Evolutionary conservation across 1,284 basidiomycete genomes (phyloP), one percentile per base, ranked within the genome.

Genomic region (Papiliotrema nemorosa): DNA sequence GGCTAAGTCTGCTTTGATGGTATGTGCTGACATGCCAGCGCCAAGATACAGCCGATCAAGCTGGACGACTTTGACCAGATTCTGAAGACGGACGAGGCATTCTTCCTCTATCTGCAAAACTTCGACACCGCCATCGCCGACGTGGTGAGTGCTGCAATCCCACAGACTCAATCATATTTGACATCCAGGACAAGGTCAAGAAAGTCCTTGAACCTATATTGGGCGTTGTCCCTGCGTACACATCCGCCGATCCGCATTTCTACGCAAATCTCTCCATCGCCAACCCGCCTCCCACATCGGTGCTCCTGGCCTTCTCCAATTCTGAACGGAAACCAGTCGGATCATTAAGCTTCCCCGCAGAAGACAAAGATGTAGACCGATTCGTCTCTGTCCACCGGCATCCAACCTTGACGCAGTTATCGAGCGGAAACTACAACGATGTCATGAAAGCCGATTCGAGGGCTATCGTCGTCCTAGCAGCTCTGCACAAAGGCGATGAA

Each of bases 301-400:
- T 80, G 0, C 74, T 96, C 33, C 71, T 93, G 44, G 84, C 82
- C 0, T 80, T 94, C 71, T 92, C 92, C 62, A 84, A 88, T 59
- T 78, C 81, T 60, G 59, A 62, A 2, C 44, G 53, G 13, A 52
- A 53, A 5, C 71, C 71, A 0, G 58, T 67, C 13, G 64, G 62
- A 9, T 57, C 67, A 0, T 57, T 78, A 22, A 31, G 65, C 2
- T 69, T 78, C 49, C 60, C 63, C 9, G 40, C 62, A 14, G 55
- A 54, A 18, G 31, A 62, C 3, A 13, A 21, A 18, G 47, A 64
- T 24, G 38, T 73, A 48, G 13, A 57, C 3, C 51, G 66, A 0
- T 91, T 86, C 82, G 74, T 90, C 20, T 64, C 82, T 7, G 66
- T 74, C 1, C 81, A 92, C 67, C 83, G 84, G 34, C 80, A 88